Conservation (phyloP, 2,329 filamentous ascomycete species). For the Cordyceps cateniannulata region DNA sequence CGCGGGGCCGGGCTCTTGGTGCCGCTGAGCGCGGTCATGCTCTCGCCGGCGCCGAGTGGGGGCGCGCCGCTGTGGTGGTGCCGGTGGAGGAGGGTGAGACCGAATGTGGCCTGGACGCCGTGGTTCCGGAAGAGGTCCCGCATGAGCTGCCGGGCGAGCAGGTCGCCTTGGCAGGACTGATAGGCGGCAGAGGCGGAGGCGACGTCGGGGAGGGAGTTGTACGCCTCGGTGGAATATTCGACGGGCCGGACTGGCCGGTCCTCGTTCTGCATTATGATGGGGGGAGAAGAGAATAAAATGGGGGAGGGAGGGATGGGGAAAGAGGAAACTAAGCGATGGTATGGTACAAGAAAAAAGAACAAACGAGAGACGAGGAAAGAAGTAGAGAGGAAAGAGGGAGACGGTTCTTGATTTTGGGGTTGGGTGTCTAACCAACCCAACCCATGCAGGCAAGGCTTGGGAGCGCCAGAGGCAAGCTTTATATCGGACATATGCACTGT, state of each 20-base stretch:
- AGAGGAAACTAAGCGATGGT: background rate
- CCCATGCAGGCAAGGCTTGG: background rate
- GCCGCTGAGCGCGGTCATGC: conserved; percentile 4
- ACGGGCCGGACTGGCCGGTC: background rate
- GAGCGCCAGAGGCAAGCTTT: background rate
- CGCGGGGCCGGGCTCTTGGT: background rate
- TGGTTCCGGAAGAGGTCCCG: conserved; percentile 6
- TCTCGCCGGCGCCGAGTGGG: background rate
- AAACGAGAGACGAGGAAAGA: background rate
- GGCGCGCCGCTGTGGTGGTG: background rate
- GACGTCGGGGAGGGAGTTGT: background rate
- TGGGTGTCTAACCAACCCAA: background rate
- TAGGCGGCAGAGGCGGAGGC: background rate
- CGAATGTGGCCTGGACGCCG: background rate
- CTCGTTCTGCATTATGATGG: background rate
- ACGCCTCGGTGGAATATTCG: background rate
- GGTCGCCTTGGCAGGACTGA: background rate
- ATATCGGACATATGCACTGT: background rate
- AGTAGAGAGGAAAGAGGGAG: background rate
- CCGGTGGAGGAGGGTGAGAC: conserved; percentile 2
- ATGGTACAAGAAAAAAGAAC: background rate
- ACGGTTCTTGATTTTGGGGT: background rate
- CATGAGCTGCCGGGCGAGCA: background rate
- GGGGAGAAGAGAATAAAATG: background rate
- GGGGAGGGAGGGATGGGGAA: background rate